Evolutionary conservation across 2,329 filamentous ascomycete genomes (phyloP).

Genomic region (Beauveria sp.): DNA sequence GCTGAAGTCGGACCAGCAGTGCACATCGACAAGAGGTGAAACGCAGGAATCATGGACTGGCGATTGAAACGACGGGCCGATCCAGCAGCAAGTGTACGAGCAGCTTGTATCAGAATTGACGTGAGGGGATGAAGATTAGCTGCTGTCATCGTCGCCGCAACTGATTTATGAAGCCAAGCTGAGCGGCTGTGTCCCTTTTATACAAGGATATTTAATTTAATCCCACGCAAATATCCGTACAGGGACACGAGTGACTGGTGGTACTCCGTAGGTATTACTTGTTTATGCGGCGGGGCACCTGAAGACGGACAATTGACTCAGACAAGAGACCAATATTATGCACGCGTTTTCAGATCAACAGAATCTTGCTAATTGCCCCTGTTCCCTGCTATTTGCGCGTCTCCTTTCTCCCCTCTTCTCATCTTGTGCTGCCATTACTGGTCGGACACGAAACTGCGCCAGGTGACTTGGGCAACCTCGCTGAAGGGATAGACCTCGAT

Average conservation of each 20-base stretch:
- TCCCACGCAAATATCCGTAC: too few relatives aligned
- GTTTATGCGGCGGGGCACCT: not conserved
- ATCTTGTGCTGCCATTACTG: not conserved
- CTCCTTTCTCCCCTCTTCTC: not conserved
- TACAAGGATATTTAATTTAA: not conserved
- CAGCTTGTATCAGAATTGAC: not conserved
- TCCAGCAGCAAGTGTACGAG: not conserved
- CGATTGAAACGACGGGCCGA: not conserved
- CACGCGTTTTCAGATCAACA: not conserved
- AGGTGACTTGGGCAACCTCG: not conserved
- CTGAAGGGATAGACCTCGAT: too few relatives aligned
- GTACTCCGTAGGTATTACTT: not conserved
- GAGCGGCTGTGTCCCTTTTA: not conserved
- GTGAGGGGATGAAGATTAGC: not conserved
- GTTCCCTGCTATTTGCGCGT: not conserved
- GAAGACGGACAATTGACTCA: not conserved
- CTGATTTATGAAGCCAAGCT: not conserved
- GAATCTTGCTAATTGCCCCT: not conserved
- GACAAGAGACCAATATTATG: not conserved
- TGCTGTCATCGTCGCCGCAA: not conserved
- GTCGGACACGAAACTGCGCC: not conserved
- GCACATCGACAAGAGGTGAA: not conserved
- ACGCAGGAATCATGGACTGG: not conserved
- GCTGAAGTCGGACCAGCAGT: not conserved
- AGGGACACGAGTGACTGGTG: not conserved